Base-by-base conservation (phyloP, 495 filamentous ascomycete genomes). In the Darksidea phi region DNA sequence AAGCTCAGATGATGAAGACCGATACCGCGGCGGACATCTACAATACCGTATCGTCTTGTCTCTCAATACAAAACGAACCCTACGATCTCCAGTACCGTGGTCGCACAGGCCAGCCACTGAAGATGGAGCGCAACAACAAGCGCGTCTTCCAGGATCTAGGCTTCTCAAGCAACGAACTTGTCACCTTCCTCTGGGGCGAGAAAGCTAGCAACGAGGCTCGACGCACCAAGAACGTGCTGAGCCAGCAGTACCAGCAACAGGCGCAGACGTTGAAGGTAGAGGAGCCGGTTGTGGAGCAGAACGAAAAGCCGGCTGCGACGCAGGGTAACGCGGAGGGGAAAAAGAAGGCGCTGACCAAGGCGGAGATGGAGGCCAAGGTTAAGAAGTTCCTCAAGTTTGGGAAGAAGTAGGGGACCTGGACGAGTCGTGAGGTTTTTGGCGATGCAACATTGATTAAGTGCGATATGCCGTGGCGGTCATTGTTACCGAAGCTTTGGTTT, bases 171-270 rank as follows among this genome's bases (percentile, higher is more conserved):
- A 77, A 83, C 11, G 85, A 90, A 26, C 74, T 95, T 21, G 78
- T 97, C 28, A 91, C 88, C 54, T 84, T 97, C 41, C 69, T 82
- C 20, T 97, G 91, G 91, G 82, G 85, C 43, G 81, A 86, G 7
- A 70, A 63, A 8, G 85, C 78, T 13, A 73, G 75, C 17, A 59
- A 62, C 1, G 74, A 75, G 23, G 79, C 77, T 24, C 78, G 78
- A 56, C 77, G 75, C 34, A 41, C 42, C 55, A 63, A 68, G n/a
- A 67, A 72, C 49, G 67, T 88, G 36, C 71, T 95, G 25, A 93
- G 88, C 69, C 75, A 77, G 28, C 84, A 88, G 62, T 85, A 84
- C 50, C 82, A 81, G 6, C 77, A 82, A 47, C 77, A 80, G 59
- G 94, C 92, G 1, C 81, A 83, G 72, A 77, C 86, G 57, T 73